Base-by-base conservation (phyloP, 345 rosid genomes). In the Eucalyptus victrix region DNA sequence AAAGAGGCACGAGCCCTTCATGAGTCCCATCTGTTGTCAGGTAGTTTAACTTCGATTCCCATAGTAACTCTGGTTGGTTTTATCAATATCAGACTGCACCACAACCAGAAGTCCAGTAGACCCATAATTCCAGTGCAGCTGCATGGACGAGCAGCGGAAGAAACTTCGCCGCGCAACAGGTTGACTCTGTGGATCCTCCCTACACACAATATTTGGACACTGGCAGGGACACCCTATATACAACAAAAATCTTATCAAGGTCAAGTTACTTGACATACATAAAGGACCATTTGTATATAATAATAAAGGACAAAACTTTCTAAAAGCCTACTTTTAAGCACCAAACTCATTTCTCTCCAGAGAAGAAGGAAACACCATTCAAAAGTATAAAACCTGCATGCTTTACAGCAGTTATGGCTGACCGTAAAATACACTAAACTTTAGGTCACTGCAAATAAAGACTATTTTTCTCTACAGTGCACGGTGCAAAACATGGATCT, bases 31-130 rank as follows among this genome's bases (percentile, higher is more conserved):
- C 97, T 23, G 95, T 93, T 85, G 99, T 98, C 86, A 98, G 96
- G 93, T 98, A 97, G 92, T 96, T 93, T 90, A 98, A 90, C 93
- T 98, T 97, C 11, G 99, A 93, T 91, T 97, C 98, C 99, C 99
- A 89, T 98, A 98, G 92, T 97, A 98, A 92, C 98, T 98, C 90
- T 97, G 95, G 90, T 98, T 98, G 89, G 99, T 97, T 94, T 97
- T 97, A 91, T 96, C 99, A 87, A 97, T 98, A 95, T 97, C 99
- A 87, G 99, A 91, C 90, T 96, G 99, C 87, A 93, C 98, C 90
- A 96, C 95, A 32, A 92, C 97, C 56, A 97, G 90, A 91, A 97
- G 97, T 90, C 99, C 99, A 67, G 96, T 96, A 49, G 99, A 95
- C 62, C 99, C 97, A 89, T 86, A 89, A 89, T 96, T 96, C 99